Base-by-base conservation (phyloP, 2,329 filamentous ascomycete genomes). In the Triangularia setosa region DNA sequence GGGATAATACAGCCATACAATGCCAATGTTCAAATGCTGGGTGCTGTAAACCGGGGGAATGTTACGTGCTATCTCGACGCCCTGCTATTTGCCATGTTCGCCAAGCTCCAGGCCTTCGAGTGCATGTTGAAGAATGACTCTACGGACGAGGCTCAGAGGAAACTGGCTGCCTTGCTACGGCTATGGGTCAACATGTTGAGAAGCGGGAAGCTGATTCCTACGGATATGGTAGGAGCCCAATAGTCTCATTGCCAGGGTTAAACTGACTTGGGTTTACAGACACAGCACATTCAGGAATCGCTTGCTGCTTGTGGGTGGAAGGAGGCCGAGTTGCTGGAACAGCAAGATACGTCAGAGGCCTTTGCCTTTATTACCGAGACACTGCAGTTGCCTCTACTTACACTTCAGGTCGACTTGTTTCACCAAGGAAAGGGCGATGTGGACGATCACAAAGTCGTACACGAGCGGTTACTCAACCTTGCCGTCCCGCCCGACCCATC, bases 41-140 rank as follows among this genome's bases (percentile, higher is more conserved):
- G 95, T 6, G 94, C 95, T 12, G 90, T 92, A 71, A 99, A 99
- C 73, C 84, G 93, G 57, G 84, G 89, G 54, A 87, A 86, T 57
- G 92, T 97, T 35, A 98, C 94, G n/a, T 99, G 95, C 79, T 98
- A 96, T 75, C 81, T 98, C 16, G 95, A 98, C 75, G 85, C 94
- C 0, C 79, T 98, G 23, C 83, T 99, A 1, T 98, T 97, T 75
- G 90, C 94, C 75, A 97, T 99, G 92, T 98, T 98, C 75, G 90
- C 91, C 18, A 89, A 91, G 65, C 83, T 97, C 40, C 90, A 92
- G 69, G 93, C 90, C 68, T 99, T 97, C 75, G 94, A 98, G 76
- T 92, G 90, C 58, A 96, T 98, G 83, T 82, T 97, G 33, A 93
- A 91, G 75, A 90, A 89, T 64, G 87, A 89, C 7, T 91, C 92